These are phyloP conservation scores for Penicillium sp. DNA, from an alignment of 2,329 filamentous ascomycete genomes.

Conservation along the genomic window DNA sequence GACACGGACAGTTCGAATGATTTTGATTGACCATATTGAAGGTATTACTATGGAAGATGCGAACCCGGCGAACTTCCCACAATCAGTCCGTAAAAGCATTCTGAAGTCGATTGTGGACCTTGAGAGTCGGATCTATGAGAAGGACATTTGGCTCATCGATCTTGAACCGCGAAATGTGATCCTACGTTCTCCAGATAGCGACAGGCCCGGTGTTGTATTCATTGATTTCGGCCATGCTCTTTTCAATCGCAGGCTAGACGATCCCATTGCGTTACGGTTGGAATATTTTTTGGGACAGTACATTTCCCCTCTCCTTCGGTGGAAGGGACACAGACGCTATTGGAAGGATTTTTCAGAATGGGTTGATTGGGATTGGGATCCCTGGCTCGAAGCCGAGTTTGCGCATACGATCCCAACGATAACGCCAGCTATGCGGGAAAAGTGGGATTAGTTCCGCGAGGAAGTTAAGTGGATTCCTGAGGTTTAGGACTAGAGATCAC, in stretches of 20 bases:
- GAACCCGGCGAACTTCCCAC: conserved; percentile 10
- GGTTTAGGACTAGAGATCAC: not conserved
- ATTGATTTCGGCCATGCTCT: conserved; percentile 17
- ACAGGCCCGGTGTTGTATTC: conserved; percentile 8
- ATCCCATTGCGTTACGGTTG: conserved; percentile 4
- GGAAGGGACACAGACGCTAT: too few relatives aligned
- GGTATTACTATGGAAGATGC: conserved; percentile 15
- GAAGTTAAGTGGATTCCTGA: not conserved
- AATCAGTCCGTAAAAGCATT: conserved; percentile 13
- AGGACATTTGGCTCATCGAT: conserved; percentile 13
- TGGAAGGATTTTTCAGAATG: conserved; percentile 14
- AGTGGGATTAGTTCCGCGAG: not conserved
- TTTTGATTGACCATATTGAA: conserved; percentile 21
- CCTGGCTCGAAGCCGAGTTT: conserved; percentile 21
- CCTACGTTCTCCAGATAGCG: conserved; percentile 1
- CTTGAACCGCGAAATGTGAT: conserved; percentile 18
- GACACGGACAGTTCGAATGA: conserved; percentile 17
- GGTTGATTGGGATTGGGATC: conserved; percentile 24
- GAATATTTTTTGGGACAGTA: conserved; percentile 12
- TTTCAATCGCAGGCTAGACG: conserved; percentile 14
- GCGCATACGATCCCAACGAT: conserved; percentile 15
- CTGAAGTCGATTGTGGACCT: conserved; percentile 20
- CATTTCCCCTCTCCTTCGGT: conserved; percentile 19
- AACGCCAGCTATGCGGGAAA: conserved; percentile 15
- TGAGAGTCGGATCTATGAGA: conserved; percentile 15